A percentile compares a stretch with the other conserved stretches of the same genome.
phyloP scores from a whole-genome alignment of 352 stramenopile species.

The Phytophthora brassicae region DNA sequence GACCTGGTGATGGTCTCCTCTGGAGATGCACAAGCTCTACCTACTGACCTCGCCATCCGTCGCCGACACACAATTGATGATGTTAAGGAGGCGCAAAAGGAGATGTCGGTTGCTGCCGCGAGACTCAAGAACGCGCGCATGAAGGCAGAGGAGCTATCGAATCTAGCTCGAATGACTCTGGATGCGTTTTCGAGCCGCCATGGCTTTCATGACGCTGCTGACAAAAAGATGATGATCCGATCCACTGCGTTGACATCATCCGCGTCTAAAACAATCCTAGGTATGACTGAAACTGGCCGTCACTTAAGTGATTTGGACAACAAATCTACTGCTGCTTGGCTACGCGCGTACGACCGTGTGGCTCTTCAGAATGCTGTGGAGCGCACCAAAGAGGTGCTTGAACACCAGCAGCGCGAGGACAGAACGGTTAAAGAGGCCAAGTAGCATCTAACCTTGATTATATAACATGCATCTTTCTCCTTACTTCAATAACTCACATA shows the following conservation, averaged over 20 bases:
- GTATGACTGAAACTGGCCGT: constrained; percentile 13
- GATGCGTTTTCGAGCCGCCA: constrained; percentile 54
- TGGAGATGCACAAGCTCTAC: constrained; percentile 21
- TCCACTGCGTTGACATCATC: constrained; percentile 23
- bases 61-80: constrained; percentile 83
- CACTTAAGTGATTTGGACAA: constrained; percentile 23
- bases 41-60: constrained; percentile 55
- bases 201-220: constrained; percentile 2
- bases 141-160: constrained; percentile 74
- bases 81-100: constrained; percentile 73
- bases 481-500: no score
- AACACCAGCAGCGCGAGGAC: constrained; percentile 23
- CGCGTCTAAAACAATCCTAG: constrained; percentile 27
- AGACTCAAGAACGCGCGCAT: constrained; percentile 75
- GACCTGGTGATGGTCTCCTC: constrained; percentile 35
- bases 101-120: constrained; percentile 61
- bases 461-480: constrained; percentile 9
- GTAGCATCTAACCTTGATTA: constrained; percentile 3
- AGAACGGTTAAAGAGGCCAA: constrained; percentile 10
- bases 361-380: constrained; percentile 68
- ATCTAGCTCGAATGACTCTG: constrained; percentile 67
- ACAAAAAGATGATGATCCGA: constrained; percentile 5
- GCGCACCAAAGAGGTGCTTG: constrained; percentile 61
- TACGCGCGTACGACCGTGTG: constrained; percentile 68
- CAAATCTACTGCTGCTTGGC: constrained; percentile 47